A percentile compares a stretch with the other conserved stretches of the same genome.
Evolutionary conservation across 805 yeast species (phyloP).

Genomic region (Zygoascus ofunaensis): DNA sequence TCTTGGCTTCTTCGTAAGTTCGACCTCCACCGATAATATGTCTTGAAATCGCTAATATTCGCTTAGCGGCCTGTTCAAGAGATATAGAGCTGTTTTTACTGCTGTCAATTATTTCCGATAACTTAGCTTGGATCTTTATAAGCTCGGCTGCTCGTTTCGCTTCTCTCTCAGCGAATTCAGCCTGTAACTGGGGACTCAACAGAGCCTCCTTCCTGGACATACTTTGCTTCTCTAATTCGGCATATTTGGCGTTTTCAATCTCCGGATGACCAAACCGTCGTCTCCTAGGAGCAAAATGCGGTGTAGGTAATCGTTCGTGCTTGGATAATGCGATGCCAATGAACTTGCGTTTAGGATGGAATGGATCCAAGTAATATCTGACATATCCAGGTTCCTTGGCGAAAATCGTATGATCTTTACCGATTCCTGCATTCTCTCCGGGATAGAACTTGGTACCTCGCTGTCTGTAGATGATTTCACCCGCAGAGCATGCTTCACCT

Average conservation of each 20-base stretch:
- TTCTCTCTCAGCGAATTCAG: constrained; percentile 35
- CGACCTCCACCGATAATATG: constrained; percentile 56
- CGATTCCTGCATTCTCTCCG: constrained; percentile 77
- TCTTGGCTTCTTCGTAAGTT: constrained; percentile 44
- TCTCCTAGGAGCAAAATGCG: constrained; percentile 81
- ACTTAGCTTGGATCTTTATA: constrained; percentile 26
- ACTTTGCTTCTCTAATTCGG: constrained; percentile 49
- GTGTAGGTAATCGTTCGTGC: constrained; percentile 64
- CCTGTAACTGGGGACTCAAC: constrained; percentile 43
- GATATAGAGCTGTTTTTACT: constrained; percentile 27
- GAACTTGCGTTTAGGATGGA: constrained; percentile 86
- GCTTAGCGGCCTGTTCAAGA: constrained; percentile 35
- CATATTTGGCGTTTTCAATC: constrained; percentile 41
- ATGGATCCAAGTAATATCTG: constrained; percentile 85
- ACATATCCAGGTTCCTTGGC: constrained; percentile 92
- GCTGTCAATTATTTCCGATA: constrained; percentile 23
- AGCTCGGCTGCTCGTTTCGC: constrained; percentile 29
- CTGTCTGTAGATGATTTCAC: constrained; percentile 85
- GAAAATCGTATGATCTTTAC: constrained; percentile 86
- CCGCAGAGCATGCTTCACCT: constrained; percentile 64
- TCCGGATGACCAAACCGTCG: constrained; percentile 73
- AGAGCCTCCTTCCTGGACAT: constrained; percentile 61
- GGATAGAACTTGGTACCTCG: constrained; percentile 93
- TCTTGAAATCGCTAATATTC: constrained; percentile 47
- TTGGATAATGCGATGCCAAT: constrained; percentile 75